These are phyloP conservation scores for grape (Vitis vinifera) DNA, from an alignment of 164 flowering plant species.

Conservation along the genomic window ASM3070453v1 NC_081818.1:29398001-29398500, in stretches of 20 bases:
- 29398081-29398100: not conserved
- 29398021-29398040: too few species aligned
- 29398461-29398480: slow-evolving; percentile 46
- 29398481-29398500: slow-evolving; percentile 52
- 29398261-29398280: slow-evolving; percentile 41
- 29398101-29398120: slow-evolving; percentile 26
- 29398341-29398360: slow-evolving; percentile 45
- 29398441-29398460: slow-evolving; percentile 34
- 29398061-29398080: too few species aligned
- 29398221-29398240: slow-evolving; percentile 34
- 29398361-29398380: slow-evolving; percentile 31
- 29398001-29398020: too few species aligned
- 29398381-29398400: slow-evolving; percentile 43
- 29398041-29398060: too few species aligned
- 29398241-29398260: slow-evolving; percentile 40
- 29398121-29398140: slow-evolving; percentile 46
- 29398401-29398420: slow-evolving; percentile 59
- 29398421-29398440: slow-evolving; percentile 49
- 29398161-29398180: slow-evolving; percentile 57
- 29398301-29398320: slow-evolving; percentile 24
- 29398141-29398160: slow-evolving; percentile 37
- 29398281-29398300: slow-evolving; percentile 48
- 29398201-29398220: slow-evolving; percentile 41
- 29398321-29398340: slow-evolving; percentile 32
- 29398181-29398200: slow-evolving; percentile 24